Conservation (phyloP, 2,329 filamentous ascomycete genomes). For the Chaetomium strumarium region DNA sequence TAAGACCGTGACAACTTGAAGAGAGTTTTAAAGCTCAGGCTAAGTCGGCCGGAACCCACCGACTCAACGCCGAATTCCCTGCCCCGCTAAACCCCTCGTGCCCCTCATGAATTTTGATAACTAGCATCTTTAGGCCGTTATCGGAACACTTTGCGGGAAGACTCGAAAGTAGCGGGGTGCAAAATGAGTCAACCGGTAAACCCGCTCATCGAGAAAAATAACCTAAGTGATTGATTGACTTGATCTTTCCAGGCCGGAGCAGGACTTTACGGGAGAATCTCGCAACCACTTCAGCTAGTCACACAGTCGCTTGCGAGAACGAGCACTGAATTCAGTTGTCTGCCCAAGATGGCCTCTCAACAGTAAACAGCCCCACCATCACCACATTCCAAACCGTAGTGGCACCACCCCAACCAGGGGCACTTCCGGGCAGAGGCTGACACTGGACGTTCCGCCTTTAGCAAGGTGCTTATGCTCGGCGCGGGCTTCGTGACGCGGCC, state of each 20-base stretch:
- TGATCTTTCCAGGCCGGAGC: conserved; percentile 6
- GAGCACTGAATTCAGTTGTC: not conserved
- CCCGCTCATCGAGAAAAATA: conserved; percentile 1
- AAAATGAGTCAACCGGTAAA: not conserved
- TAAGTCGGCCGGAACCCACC: not conserved
- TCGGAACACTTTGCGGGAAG: conserved; percentile 8
- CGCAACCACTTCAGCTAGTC: not conserved
- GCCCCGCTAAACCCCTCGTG: conserved; percentile 5
- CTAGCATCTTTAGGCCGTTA: conserved; percentile 12
- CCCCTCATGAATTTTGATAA: conserved; percentile 9
- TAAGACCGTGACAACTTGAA: not conserved
- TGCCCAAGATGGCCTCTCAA: conserved; percentile 23
- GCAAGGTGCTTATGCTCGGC: conserved; percentile 42
- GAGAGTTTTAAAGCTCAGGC: conserved; percentile 2
- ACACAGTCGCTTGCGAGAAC: not conserved
- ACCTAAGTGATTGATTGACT: conserved; percentile 1
- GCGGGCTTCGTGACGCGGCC: conserved; percentile 57
- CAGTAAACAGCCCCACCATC: conserved; percentile 20
- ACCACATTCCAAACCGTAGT: conserved; percentile 1
- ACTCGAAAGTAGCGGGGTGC: not conserved
- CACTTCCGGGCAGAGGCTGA: conserved; percentile 3
- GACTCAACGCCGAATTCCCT: not conserved
- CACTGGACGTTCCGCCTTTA: conserved; percentile 12
- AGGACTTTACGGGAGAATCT: conserved; percentile 3
- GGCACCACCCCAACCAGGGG: not conserved